Base-by-base conservation (phyloP, 345 rosid species). In the Hibiscus syriacus region DNA sequence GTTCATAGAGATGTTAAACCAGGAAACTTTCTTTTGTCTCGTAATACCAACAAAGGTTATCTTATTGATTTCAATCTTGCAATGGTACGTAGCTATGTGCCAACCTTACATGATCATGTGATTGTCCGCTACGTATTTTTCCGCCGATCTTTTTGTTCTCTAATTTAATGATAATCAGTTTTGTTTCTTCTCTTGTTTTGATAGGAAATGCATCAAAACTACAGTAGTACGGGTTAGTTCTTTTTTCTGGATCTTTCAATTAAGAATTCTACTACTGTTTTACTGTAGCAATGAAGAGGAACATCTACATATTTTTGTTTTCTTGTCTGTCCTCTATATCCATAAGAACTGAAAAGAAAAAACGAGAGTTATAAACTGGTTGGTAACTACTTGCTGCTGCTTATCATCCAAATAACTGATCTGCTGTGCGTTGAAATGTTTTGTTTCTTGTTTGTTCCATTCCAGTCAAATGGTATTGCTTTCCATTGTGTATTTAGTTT, bases 1-100 rank as follows among this genome's bases (percentile, higher is more conserved):
- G 93, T 88, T 79, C 99, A 94, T 27, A 89, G 96, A 75, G 99
- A 94, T 83, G 93, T 94, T 45, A 94, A 94, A 68, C 99, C 99
- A 62, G 99, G 97, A 60, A 91, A 94, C 80, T 94, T 94, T 78
- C 97, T 94, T 41, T 94, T 89, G 81, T 86, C 92, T 70, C 76
- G 87, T 59, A 85, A 86, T 76, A 77, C 85, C 63, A 84, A 54
- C 70, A 92, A 80, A 78, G 99, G 99, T 64, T 88, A 79, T 79
- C 92, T 94, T 66, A 91, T 94, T 36, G 99, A 94, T 74, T 94
- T 94, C 81, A 94, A 94, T 78, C 98, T 91, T 48, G 96, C 99
- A 55, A 72, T 76, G 97, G 99, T 94, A 76, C 85, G 95, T 81
- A 66, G 52, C 65, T 30, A 29, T 29, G 32, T 29, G 32, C 72